Percentiles rank a stretch among this genome's conserved stretches.
phyloP scores from a whole-genome alignment of 2,329 filamentous ascomycete species.

The Geosmithia morbida region DNA sequence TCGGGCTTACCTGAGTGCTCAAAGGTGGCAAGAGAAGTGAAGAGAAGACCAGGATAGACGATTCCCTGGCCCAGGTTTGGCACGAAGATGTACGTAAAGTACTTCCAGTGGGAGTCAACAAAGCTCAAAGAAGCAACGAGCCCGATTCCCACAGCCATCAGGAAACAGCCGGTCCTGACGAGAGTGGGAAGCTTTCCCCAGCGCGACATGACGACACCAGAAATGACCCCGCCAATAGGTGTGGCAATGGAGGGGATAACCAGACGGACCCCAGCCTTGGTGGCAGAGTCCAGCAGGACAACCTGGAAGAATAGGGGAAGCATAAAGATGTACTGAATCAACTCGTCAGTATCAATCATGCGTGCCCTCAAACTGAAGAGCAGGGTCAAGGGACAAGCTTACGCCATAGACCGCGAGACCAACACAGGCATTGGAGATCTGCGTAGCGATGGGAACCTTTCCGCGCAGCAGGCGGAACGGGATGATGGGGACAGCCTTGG shows the following conservation, averaged over 20 bases:
- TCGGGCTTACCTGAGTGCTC: conserved; percentile 44
- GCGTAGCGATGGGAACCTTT: conserved; percentile 35
- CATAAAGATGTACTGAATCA: conserved; percentile 46
- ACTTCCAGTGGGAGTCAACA: conserved; percentile 36
- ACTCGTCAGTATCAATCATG: conserved; percentile 1
- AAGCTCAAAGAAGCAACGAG: conserved; percentile 34
- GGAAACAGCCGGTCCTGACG: conserved; percentile 31
- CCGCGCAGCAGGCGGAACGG: conserved; percentile 43
- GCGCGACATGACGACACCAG: conserved; percentile 44
- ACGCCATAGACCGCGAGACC: conserved; percentile 49
- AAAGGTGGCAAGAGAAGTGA: conserved; percentile 48
- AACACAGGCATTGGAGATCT: conserved; percentile 43
- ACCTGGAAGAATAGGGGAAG: conserved; percentile 58
- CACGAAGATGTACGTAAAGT: conserved; percentile 41
- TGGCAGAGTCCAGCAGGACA: conserved; percentile 48
- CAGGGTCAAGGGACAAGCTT: conserved; percentile 9
- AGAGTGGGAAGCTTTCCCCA: conserved; percentile 36
- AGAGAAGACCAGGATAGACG: conserved; percentile 41
- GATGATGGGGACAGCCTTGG: conserved; percentile 36
- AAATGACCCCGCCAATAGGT: conserved; percentile 38
- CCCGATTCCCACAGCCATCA: conserved; percentile 38
- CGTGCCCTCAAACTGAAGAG: too few relatives aligned
- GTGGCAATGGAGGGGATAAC: conserved; percentile 47
- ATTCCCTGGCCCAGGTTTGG: conserved; percentile 46
- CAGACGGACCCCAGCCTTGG: conserved; percentile 48